Percentiles rank a stretch among this genome's conserved stretches.
phyloP scores from a whole-genome alignment of 176 grass and related monocot species.

The Tuctoria greenei region DNA sequence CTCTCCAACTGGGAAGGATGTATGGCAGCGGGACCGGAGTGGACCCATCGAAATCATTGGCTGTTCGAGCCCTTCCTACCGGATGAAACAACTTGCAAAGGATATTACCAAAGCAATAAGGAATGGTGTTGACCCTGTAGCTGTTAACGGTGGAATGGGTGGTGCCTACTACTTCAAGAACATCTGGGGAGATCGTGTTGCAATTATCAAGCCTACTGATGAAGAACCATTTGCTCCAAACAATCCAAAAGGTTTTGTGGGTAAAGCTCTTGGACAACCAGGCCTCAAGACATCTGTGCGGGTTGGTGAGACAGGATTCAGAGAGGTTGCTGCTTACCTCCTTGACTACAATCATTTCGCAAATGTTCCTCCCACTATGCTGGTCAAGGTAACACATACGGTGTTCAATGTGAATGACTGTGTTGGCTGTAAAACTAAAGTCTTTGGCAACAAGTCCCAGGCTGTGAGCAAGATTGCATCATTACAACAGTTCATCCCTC shows the following conservation, averaged over 20 bases:
- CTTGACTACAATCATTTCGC: constrained; percentile 72
- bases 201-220: constrained; percentile 95
- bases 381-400: constrained; percentile 87
- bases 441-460: constrained; percentile 39
- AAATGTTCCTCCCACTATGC: constrained; percentile 82
- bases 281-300: constrained; percentile 90
- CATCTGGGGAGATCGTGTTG: constrained; percentile 65
- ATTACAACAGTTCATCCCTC: constrained; percentile 79
- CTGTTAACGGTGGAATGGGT: constrained; percentile 78
- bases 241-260: constrained; percentile 92
- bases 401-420: constrained; percentile 82
- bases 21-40: constrained; percentile 59
- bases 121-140: constrained; percentile 72
- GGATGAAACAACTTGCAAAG: constrained; percentile 76
- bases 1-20: constrained; percentile 67
- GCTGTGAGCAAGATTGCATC: constrained; percentile 90
- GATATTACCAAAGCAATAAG: constrained; percentile 74
- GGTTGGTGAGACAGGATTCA: constrained; percentile 87
- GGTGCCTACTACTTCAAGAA: constrained; percentile 95
- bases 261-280: constrained; percentile 77
- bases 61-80: constrained; percentile 60
- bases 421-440: constrained; percentile 45
- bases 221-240: constrained; percentile 98
- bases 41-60: constrained; percentile 80
- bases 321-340: constrained; percentile 90